Conservation (phyloP, 2,329 filamentous ascomycete species). For the Sporothrix pseudoabietina region DNA sequence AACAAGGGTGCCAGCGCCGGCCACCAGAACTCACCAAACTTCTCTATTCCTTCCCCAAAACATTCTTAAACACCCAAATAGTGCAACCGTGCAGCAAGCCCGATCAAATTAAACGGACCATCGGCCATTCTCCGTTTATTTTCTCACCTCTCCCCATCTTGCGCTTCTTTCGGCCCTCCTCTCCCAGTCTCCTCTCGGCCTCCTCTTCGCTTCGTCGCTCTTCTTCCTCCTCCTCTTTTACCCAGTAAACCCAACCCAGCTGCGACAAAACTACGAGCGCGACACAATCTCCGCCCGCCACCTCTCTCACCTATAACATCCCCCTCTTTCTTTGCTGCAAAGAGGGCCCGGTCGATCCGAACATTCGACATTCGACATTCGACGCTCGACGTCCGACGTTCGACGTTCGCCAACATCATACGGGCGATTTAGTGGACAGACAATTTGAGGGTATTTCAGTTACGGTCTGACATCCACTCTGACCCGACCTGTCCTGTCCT, state of each 20-base stretch:
- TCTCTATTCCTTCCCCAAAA: neutral
- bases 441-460: neutral
- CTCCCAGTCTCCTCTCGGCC: neutral
- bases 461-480: neutral
- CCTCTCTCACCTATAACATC: neutral
- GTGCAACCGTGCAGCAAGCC: neutral
- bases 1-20: constrained; percentile 3
- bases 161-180: neutral
- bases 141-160: neutral
- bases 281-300: neutral
- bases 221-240: neutral
- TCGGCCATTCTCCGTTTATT: constrained; percentile 14
- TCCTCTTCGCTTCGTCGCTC: neutral
- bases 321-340: neutral
- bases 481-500: neutral
- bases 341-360: neutral
- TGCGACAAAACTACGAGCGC: neutral
- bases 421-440: too few species aligned
- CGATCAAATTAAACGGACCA: constrained; percentile 1
- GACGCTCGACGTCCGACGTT: too few species aligned
- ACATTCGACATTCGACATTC: neutral
- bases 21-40: neutral
- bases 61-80: neutral
- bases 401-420: too few species aligned
- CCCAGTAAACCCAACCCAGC: neutral